Evolutionary conservation across 495 filamentous ascomycete genomes (phyloP).

Genomic region (Jackrogersella minutella): DNA sequence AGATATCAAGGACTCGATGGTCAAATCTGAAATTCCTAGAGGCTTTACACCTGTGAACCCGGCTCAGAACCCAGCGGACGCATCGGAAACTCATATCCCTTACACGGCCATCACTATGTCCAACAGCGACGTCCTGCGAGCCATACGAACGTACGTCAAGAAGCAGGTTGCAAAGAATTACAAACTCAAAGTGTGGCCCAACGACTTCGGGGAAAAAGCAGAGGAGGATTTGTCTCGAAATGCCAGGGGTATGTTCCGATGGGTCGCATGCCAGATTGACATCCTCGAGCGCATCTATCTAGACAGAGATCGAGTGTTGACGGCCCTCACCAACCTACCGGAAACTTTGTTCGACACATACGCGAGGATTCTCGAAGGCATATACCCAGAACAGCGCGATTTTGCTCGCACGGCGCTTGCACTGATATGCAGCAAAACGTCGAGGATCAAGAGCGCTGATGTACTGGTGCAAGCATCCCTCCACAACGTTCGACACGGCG

Average conservation of each 20-base stretch:
- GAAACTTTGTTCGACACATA: conserved; percentile 53
- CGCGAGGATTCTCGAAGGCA: conserved; percentile 45
- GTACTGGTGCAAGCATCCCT: conserved; percentile 35
- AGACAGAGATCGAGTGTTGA: conserved; percentile 24
- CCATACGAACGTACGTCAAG: conserved; percentile 47
- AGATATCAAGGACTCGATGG: conserved; percentile 47
- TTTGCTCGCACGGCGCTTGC: conserved; percentile 42
- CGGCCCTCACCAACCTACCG: conserved; percentile 48
- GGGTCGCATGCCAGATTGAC: conserved; percentile 56
- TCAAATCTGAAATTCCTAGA: conserved; percentile 15
- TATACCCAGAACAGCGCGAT: conserved; percentile 36
- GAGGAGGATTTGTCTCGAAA: conserved; percentile 38
- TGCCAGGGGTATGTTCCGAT: conserved; percentile 58
- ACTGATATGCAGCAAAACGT: conserved; percentile 41
- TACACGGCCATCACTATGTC: conserved; percentile 46
- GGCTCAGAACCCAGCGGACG: too few relatives aligned
- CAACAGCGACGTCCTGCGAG: conserved; percentile 44
- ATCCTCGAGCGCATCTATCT: conserved; percentile 42
- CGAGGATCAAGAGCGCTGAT: conserved; percentile 21
- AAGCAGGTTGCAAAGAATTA: conserved; percentile 24
- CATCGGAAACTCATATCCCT: background rate
- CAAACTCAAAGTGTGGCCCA: conserved; percentile 35
- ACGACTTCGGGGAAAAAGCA: conserved; percentile 40
- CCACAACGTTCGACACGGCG: conserved; percentile 28
- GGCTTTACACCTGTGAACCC: background rate